A percentile compares a stretch with the other conserved stretches of the same genome.
phyloP scores from a whole-genome alignment of 2,329 filamentous ascomycete genomes.

The Colletotrichum sp. region DNA sequence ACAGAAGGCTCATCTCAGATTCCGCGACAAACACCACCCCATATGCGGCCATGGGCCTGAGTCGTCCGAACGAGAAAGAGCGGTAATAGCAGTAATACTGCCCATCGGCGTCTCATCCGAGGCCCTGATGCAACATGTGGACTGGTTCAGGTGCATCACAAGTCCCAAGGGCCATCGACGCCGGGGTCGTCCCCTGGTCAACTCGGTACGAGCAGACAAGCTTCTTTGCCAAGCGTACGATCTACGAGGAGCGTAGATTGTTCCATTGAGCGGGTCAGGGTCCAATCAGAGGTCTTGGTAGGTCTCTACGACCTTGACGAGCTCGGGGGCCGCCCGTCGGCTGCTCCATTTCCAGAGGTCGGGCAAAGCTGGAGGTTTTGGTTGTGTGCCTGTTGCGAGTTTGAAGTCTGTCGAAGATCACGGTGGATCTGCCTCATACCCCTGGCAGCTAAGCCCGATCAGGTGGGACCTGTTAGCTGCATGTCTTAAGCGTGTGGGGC shows the following conservation, averaged over 20 bases:
- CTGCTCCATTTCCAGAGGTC: not conserved
- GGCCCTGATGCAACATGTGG: constrained; percentile 10
- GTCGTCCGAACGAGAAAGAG: constrained; percentile 1
- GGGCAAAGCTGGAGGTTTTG: not conserved
- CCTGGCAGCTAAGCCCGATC: constrained; percentile 12
- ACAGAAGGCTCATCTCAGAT: constrained; percentile 5
- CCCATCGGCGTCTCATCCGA: constrained; percentile 13
- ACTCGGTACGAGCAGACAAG: constrained; percentile 13
- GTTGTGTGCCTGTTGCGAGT: constrained; percentile 10
- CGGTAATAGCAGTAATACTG: not conserved
- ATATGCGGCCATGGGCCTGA: not conserved
- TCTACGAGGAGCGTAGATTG: constrained; percentile 7
- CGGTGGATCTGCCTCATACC: constrained; percentile 19
- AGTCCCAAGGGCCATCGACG: not conserved
- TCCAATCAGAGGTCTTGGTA: not conserved
- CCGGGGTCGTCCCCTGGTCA: constrained; percentile 1
- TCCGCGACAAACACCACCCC: not conserved
- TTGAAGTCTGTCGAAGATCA: constrained; percentile 23
- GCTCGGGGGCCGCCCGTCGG: not conserved
- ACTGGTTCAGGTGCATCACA: not conserved
- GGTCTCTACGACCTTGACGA: not conserved
- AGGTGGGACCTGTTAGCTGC: not conserved
- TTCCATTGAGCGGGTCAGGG: not conserved
- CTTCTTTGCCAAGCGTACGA: constrained; percentile 19
- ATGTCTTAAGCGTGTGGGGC: not conserved